These are phyloP conservation scores for Xerocomus brunneocitrinus DNA, from an alignment of 768 basidiomycete species.

Conservation along the genomic window DNA sequence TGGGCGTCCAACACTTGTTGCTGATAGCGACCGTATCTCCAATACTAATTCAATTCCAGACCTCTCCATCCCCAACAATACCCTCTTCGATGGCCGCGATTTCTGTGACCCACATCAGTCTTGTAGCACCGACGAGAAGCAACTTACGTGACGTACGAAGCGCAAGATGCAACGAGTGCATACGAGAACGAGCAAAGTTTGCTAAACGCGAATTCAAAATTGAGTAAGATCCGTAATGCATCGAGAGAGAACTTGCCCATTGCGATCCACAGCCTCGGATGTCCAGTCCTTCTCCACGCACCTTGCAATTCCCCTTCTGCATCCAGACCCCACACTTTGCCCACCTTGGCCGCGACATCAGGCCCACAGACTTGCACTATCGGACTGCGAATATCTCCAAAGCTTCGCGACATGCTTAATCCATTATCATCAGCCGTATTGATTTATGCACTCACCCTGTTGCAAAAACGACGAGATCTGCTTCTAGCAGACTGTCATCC, in stretches of 20 bases:
- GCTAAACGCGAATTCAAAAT: slow-evolving; percentile 8
- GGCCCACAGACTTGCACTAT: slow-evolving; percentile 44
- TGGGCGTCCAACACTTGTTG: not conserved
- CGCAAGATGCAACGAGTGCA: slow-evolving; percentile 29
- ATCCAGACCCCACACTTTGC: slow-evolving; percentile 62
- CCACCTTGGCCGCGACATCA: slow-evolving; percentile 41
- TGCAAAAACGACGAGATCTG: slow-evolving; percentile 32
- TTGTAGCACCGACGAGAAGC: not conserved
- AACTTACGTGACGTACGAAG: slow-evolving; percentile 18
- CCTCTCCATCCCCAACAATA: slow-evolving; percentile 14
- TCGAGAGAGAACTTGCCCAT: slow-evolving; percentile 14
- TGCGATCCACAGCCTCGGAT: slow-evolving; percentile 35
- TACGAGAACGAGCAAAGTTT: slow-evolving; percentile 18
- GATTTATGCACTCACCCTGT: slow-evolving; percentile 25
- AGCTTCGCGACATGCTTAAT: slow-evolving; percentile 27
- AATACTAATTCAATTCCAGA: slow-evolving; percentile 1
- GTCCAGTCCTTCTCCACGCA: slow-evolving; percentile 28
- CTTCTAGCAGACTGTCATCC: slow-evolving; percentile 24
- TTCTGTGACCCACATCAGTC: slow-evolving; percentile 15
- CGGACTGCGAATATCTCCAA: slow-evolving; percentile 40
- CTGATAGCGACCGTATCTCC: not conserved
- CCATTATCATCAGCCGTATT: not conserved
- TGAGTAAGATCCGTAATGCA: not conserved
- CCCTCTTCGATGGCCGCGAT: slow-evolving; percentile 30
- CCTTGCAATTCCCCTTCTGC: slow-evolving; percentile 59